phyloP scores from a whole-genome alignment of 768 basidiomycete genomes.

The Suillus hirtellus region DNA sequence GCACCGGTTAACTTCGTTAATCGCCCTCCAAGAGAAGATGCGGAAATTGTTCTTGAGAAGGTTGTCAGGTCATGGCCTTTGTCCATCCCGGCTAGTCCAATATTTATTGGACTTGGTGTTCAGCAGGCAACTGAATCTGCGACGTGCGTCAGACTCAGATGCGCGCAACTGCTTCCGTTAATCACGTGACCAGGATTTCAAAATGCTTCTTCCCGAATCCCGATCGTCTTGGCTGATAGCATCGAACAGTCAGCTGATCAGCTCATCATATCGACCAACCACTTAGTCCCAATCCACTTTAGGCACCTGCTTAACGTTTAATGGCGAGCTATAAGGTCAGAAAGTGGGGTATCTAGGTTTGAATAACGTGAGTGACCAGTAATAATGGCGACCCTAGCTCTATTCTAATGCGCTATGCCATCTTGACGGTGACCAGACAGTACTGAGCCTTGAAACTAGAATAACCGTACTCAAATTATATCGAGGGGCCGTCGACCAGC shows the following conservation, averaged over 20 bases:
- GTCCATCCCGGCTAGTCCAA: slow-evolving; percentile 30
- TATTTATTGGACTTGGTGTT: slow-evolving; percentile 5
- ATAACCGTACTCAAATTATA: background rate
- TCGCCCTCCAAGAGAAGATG: slow-evolving; percentile 59
- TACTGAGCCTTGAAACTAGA: background rate
- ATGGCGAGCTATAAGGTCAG: background rate
- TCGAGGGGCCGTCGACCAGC: background rate
- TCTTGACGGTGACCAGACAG: background rate
- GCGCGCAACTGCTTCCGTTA: background rate
- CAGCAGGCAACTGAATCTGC: slow-evolving; percentile 4
- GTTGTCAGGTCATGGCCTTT: slow-evolving; percentile 31
- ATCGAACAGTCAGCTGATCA: background rate
- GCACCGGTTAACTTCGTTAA: slow-evolving; percentile 62
- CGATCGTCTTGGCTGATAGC: background rate
- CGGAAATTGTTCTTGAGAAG: slow-evolving; percentile 55
- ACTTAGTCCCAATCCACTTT: background rate
- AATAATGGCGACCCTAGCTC: background rate
- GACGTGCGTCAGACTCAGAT: background rate
- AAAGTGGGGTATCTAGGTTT: background rate
- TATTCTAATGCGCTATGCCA: background rate
- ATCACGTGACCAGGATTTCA: background rate
- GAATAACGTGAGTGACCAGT: background rate
- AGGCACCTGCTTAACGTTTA: background rate
- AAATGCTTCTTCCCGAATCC: background rate
- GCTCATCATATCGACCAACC: background rate